Percentiles rank a stretch among this genome's conserved stretches.
phyloP scores from a whole-genome alignment of 768 basidiomycete species.

The Cystoderma amianthinum region DNA sequence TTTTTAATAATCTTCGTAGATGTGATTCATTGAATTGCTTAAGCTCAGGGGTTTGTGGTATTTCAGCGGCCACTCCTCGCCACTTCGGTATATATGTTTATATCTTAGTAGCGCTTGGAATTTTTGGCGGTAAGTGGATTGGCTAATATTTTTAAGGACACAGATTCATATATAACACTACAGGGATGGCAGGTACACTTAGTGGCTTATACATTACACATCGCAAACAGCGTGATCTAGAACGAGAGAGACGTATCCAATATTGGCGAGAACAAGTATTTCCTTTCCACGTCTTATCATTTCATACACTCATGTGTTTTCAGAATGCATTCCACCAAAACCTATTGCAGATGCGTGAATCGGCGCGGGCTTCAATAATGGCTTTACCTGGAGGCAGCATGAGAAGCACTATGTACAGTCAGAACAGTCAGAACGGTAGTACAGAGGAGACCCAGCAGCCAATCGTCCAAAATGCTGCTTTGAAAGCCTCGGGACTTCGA shows the following conservation, averaged over 20 bases:
- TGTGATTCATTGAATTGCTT: constrained; percentile 76
- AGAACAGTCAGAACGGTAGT: constrained; percentile 32
- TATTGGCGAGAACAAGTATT: constrained; percentile 86
- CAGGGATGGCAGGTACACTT: constrained; percentile 74
- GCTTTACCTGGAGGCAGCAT: constrained; percentile 43
- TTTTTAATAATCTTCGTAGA: constrained; percentile 25
- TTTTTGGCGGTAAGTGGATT: constrained; percentile 57
- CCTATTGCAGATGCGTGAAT: constrained; percentile 72
- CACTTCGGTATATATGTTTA: constrained; percentile 69
- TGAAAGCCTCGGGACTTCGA: constrained; percentile 51
- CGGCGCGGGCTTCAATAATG: constrained; percentile 60
- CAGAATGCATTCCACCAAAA: constrained; percentile 79
- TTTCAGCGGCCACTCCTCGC: constrained; percentile 48
- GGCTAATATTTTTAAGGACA: background rate
- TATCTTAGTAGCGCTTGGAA: constrained; percentile 59
- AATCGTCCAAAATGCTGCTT: constrained; percentile 39
- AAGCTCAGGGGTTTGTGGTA: constrained; percentile 53
- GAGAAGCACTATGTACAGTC: constrained; percentile 41
- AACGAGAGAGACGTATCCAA: constrained; percentile 78
- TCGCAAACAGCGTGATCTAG: constrained; percentile 61
- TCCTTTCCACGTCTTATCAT: background rate
- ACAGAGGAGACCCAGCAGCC: constrained; percentile 52
- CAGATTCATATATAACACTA: background rate
- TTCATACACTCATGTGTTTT: constrained; percentile 2
- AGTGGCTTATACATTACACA: constrained; percentile 65